phyloP scores from a whole-genome alignment of 441 rosid species.

The Corymbia calophylla region DNA sequence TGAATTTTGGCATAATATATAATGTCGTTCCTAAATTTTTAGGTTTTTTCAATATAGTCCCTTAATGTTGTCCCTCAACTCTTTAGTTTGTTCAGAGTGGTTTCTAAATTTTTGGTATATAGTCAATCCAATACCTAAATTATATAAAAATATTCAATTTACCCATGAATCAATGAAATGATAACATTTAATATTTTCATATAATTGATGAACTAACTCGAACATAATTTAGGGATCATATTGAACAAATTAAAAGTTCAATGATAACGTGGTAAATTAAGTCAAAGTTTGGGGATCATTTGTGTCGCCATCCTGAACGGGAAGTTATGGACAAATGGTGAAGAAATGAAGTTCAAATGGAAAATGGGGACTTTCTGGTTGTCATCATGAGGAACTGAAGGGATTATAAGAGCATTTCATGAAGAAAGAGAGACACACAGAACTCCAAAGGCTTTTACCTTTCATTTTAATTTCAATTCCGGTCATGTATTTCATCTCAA shows the following conservation, averaged over 20 bases:
- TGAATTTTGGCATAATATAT: fast-evolving
- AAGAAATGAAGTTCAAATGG: neutral
- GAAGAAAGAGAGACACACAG: fast-evolving
- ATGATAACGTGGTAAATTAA: fast-evolving
- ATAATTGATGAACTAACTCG: fast-evolving
- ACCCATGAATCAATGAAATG: no score
- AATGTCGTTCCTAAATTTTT: fast-evolving
- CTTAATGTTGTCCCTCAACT: fast-evolving
- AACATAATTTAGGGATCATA: no score
- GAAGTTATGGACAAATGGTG: neutral
- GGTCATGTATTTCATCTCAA: no score
- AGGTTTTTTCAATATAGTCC: neutral
- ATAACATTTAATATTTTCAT: no score
- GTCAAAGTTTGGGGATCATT: fast-evolving
- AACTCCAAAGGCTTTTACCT: neutral
- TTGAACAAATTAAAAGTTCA: neutral
- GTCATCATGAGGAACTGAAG: no score
- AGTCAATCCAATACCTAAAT: fast-evolving
- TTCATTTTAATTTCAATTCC: no score
- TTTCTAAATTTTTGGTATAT: fast-evolving
- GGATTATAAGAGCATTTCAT: neutral
- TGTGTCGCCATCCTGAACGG: fast-evolving
- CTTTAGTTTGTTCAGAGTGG: fast-evolving
- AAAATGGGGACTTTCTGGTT: neutral
- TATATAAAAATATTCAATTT: neutral